Percentiles rank a stretch among this genome's conserved stretches.
phyloP scores from a whole-genome alignment of 768 basidiomycete genomes.

The Mycena galericulata region DNA sequence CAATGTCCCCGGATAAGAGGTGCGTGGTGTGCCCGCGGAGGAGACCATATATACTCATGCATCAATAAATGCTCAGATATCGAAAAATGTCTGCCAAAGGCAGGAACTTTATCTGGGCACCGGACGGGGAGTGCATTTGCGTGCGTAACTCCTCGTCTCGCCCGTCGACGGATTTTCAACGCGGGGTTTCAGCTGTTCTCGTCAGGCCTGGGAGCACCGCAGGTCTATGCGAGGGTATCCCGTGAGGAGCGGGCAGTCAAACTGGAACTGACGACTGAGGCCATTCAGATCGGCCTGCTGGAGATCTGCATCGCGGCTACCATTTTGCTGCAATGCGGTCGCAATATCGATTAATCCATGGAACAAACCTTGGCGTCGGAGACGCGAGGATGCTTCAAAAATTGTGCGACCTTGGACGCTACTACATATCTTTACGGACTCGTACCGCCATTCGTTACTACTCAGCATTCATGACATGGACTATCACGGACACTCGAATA shows the following conservation, averaged over 20 bases:
- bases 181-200: slow-evolving; percentile 53
- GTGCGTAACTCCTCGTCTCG: no score
- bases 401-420: no score
- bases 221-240: slow-evolving; percentile 43
- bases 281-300: slow-evolving; percentile 52
- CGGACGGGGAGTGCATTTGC: slow-evolving; percentile 50
- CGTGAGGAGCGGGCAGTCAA: slow-evolving; percentile 45
- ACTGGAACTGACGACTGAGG: slow-evolving; percentile 54
- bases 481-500: no score
- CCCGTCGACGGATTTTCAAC: no score
- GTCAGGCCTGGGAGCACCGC: slow-evolving; percentile 32
- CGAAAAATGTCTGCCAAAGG: slow-evolving; percentile 53
- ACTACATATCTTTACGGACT: no score
- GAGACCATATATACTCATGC: neutral
- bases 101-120: slow-evolving; percentile 49
- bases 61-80: slow-evolving; percentile 39
- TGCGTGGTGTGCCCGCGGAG: slow-evolving; percentile 36
- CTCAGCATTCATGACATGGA: no score
- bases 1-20: slow-evolving; percentile 55
- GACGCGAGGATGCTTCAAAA: no score
- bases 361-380: no score
- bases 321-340: slow-evolving; percentile 51
- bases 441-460: no score
- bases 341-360: no score
- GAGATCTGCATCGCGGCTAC: slow-evolving; percentile 54